Percentiles rank a stretch among this genome's conserved stretches.
Evolutionary conservation across 2,329 filamentous ascomycete genomes (phyloP).

Genomic region (Trichoderma asperellum): DNA sequence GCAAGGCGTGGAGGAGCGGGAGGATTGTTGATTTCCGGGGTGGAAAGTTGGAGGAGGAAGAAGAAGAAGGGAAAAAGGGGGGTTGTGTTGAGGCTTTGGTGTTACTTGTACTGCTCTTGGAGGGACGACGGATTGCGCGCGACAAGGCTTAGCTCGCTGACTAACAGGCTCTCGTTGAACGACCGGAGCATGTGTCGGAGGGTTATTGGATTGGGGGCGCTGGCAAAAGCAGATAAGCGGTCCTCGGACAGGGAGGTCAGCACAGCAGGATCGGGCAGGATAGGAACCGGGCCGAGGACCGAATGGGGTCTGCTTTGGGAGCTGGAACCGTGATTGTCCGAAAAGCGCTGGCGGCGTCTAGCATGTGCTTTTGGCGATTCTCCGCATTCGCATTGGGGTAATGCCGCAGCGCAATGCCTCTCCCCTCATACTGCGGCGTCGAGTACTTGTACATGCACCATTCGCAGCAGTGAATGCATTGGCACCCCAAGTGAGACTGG

Average conservation of each 20-base stretch:
- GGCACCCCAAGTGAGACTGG: not conserved
- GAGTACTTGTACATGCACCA: not conserved
- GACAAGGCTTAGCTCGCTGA: conserved; percentile 25
- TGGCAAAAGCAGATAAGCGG: conserved; percentile 1
- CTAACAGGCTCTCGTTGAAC: conserved; percentile 14
- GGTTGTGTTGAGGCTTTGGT: conserved; percentile 15
- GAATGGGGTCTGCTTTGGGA: not conserved
- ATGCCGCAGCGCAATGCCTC: no score
- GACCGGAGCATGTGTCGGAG: conserved; percentile 15
- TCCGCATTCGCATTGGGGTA: not conserved
- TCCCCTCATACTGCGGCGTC: no score
- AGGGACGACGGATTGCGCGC: conserved; percentile 19
- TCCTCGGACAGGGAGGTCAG: conserved; percentile 19
- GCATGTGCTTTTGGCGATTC: conserved; percentile 6
- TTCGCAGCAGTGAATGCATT: not conserved
- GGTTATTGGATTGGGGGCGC: not conserved
- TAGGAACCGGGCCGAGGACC: conserved; percentile 24
- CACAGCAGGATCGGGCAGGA: not conserved
- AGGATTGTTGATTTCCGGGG: not conserved
- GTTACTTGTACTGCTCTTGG: conserved; percentile 23
- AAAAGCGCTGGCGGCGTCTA: not conserved
- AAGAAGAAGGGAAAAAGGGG: conserved; percentile 11
- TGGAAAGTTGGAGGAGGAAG: not conserved
- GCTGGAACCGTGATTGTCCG: conserved; percentile 21
- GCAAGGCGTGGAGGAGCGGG: conserved; percentile 48